Evolutionary conservation across 306 rosid species (phyloP), one percentile per base, ranked within the genome.

Genomic region (Mucuna pruriens): DNA sequence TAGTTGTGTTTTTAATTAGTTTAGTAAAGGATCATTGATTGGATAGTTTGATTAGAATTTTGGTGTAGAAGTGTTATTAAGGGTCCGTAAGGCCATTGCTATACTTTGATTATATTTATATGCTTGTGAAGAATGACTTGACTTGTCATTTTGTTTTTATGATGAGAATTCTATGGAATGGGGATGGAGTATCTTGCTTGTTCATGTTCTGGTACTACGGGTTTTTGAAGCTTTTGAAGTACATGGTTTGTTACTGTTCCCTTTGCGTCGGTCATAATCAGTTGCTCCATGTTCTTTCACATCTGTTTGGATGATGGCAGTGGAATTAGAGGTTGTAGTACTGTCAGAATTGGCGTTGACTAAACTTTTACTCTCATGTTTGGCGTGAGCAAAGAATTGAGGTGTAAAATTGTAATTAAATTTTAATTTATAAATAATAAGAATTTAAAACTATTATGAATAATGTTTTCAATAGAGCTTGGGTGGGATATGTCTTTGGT

Each of bases 1-100:
- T 20, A 3, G 61, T 62, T 49, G 72, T 12, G 19, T 51, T 73
- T 49, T 52, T 7, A 36, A 23, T 22, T 7, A 15, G 74, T 71
- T 39, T 33, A 20, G 69, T 78, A 16, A 45, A 33, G 1, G 71
- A 42, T 79, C 77, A 7, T 17, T 26, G 63, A 16, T 71, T 73
- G 36, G 45, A 38, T 7, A 23, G 23, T 71, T 20, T 44, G 48
- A 68, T 33, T 70, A 7, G 20, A 52, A 25, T 54, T 31, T 51
- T 68, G 45, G n/a, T n/a, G 5, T 9, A 7, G 39, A 13, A 76
- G 49, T 7, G 3, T 49, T 31, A 22, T 33, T 34, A 6, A 20
- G 64, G 16, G 39, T 0, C 23, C 8, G 3, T 60, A 44, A 13
- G 23, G 22, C 31, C 29, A 19, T 70, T 58, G 26, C 61, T 22